A percentile compares a stretch with the other conserved stretches of the same genome.
phyloP scores from a whole-genome alignment of 1,284 basidiomycete genomes.

The Lignosus rhinocerotis region DNA sequence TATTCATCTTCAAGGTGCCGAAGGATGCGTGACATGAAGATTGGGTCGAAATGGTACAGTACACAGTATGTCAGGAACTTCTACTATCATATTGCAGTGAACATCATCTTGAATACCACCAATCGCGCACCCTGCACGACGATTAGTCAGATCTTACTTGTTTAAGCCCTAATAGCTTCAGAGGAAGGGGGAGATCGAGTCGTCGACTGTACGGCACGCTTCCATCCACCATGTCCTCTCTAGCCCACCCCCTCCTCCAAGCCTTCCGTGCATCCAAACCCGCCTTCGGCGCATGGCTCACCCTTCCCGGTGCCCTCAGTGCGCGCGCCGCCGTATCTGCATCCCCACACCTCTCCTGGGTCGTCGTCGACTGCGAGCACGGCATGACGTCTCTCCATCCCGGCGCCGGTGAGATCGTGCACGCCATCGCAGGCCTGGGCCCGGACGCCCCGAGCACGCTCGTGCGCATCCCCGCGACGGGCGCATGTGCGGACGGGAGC shows the following conservation, averaged over 20 bases:
- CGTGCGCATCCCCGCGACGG: constrained; percentile 63
- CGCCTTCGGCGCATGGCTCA: constrained; percentile 75
- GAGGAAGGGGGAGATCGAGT: too few relatives aligned
- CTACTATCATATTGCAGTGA: too few relatives aligned
- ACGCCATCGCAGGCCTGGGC: constrained; percentile 49
- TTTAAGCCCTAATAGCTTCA: too few relatives aligned
- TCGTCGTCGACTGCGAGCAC: constrained; percentile 67
- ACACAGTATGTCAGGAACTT: too few relatives aligned
- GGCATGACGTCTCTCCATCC: constrained; percentile 56
- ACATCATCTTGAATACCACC: too few relatives aligned
- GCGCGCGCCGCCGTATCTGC: constrained; percentile 57
- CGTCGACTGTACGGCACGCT: too few relatives aligned
- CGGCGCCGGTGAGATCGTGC: constrained; percentile 53
- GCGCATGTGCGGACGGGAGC: constrained; percentile 43
- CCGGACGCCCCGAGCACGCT: constrained; percentile 49
- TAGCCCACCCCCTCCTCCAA: constrained; percentile 31
- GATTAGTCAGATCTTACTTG: too few relatives aligned
- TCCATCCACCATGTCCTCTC: not conserved
- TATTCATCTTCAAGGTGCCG: too few relatives aligned
- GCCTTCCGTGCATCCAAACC: constrained; percentile 34
- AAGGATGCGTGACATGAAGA: too few relatives aligned
- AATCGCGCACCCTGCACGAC: too few relatives aligned
- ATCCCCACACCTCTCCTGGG: constrained; percentile 58
- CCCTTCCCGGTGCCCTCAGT: constrained; percentile 52
- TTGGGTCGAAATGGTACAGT: too few relatives aligned